Evolutionary conservation across 2,329 filamentous ascomycete species (phyloP), one percentile per base, ranked within the genome.

Genomic region (Fusarium sp.): DNA sequence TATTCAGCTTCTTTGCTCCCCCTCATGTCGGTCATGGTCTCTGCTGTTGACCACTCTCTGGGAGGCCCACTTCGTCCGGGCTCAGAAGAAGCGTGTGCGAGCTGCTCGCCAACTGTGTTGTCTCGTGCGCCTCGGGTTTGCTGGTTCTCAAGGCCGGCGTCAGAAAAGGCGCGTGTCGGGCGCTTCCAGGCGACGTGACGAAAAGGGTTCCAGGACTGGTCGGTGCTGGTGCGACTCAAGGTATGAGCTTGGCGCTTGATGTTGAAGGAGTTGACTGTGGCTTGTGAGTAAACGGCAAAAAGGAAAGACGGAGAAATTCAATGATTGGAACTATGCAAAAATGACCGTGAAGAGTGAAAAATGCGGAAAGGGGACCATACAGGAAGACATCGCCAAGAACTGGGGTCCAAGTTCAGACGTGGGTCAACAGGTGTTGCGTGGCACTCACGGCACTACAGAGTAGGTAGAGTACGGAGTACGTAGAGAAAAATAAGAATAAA

Each of bases 181-280:
- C 68, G 74, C 17, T 73, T 73, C 77, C 78, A 81, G 21, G 73
- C 65, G n/a, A 81, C 75, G 56, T 81, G 81, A 10, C 80, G 77
- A 51, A 84, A 84, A 9, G 79, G 80, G 28, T 83, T 84, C 77
- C 78, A 82, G 21, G 73, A 69, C 21, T 80, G 76, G 55, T 79
- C 77, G 48, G 73, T 66, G 53, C 76, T 76, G 34, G 78, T 74
- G 56, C 82, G 79, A 49, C 81, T 80, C 42, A 83, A 70, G 21
- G 65, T 76, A 60, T 82, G 80, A 59, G 83, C 83, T 57, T 77
- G 74, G 60, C 79, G 78, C 76, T 81, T 85, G 64, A 81, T 79
- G 51, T 75, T 76, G 68, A 78, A 81, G 40, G 78, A 74, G 67
- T 85, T 85, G 77, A 83, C 83, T 85, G 39, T 47, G 9, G 26